Conservation (phyloP, 371 early-diverging fungal species). For the Funneliformis caledonium region DNA sequence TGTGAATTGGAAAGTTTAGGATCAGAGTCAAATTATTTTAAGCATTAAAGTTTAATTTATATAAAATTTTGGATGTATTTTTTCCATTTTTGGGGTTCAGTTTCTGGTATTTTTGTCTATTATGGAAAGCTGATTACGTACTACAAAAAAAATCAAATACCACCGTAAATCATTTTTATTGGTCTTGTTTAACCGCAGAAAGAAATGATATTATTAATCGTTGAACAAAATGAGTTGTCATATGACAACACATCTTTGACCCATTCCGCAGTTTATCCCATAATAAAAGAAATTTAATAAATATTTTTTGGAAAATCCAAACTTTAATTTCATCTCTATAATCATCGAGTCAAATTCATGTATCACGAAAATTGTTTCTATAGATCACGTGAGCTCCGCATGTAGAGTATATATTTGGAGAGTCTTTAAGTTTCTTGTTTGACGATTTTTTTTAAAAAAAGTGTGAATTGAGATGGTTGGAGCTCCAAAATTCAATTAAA, state of each 20-base stretch:
- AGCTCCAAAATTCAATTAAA: not conserved
- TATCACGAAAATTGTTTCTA: not conserved
- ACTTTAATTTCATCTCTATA: not conserved
- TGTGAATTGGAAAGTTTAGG: not conserved
- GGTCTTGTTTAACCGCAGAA: not conserved
- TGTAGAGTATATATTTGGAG: constrained; percentile 23
- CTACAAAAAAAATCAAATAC: not conserved
- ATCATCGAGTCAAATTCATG: constrained; percentile 29
- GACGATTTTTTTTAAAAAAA: not conserved
- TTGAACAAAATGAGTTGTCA: not conserved
- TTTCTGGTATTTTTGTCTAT: not conserved
- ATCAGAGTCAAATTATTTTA: not conserved
- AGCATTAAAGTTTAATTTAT: not conserved
- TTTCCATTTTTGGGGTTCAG: not conserved
- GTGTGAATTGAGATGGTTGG: not conserved
- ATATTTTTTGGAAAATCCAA: not conserved
- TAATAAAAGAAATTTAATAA: not conserved
- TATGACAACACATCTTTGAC: not conserved
- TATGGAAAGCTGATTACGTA: not conserved
- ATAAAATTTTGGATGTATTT: constrained; percentile 3
- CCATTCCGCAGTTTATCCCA: not conserved
- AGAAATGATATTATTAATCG: not conserved
- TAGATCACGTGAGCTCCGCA: constrained; percentile 34
- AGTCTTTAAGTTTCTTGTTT: not conserved
- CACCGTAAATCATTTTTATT: not conserved